phyloP scores from a whole-genome alignment of 352 stramenopile species.

The Globisporangium alternatum region DNA sequence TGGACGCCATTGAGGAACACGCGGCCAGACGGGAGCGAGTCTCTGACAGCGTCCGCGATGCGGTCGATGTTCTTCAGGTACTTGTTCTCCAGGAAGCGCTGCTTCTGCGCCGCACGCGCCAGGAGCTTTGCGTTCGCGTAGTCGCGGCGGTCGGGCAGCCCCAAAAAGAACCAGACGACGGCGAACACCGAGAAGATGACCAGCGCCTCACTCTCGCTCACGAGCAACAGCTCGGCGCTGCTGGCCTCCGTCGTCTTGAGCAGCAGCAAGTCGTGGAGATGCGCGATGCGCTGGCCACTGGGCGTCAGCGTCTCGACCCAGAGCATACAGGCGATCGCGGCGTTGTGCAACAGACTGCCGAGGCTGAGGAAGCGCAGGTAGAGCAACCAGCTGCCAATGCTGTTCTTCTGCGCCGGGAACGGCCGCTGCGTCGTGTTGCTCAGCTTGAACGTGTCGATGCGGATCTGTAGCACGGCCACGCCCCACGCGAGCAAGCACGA shows the following conservation, averaged over 20 bases:
- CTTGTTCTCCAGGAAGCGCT: slow-evolving; percentile 54
- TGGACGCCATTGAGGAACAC: slow-evolving; percentile 77
- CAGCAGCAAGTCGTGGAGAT: slow-evolving; percentile 25
- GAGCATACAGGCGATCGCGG: slow-evolving; percentile 30
- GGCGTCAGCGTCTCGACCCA: slow-evolving; percentile 19
- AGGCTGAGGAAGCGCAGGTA: slow-evolving; percentile 59
- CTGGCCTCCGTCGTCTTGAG: neutral
- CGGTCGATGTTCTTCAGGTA: slow-evolving; percentile 54
- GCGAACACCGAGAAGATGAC: slow-evolving; percentile 39
- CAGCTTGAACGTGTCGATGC: slow-evolving; percentile 61
- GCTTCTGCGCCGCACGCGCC: slow-evolving; percentile 12
- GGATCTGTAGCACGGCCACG: slow-evolving; percentile 56
- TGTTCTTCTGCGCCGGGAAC: slow-evolving; percentile 42
- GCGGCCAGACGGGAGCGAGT: slow-evolving; percentile 34
- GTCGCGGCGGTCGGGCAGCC: slow-evolving; percentile 39
- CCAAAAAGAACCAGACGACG: slow-evolving; percentile 24
- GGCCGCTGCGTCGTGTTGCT: slow-evolving; percentile 61
- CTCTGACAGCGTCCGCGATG: slow-evolving; percentile 24
- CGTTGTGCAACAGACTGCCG: slow-evolving; percentile 51
- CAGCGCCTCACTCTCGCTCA: slow-evolving; percentile 31
- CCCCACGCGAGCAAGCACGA: slow-evolving; percentile 39
- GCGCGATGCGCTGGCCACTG: slow-evolving; percentile 5
- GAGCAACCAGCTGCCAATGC: slow-evolving; percentile 58
- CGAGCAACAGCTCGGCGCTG: slow-evolving; percentile 10
- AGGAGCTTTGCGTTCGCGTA: slow-evolving; percentile 29